These are phyloP conservation scores for Periconia sp. DNA, from an alignment of 2,329 filamentous ascomycete genomes.

Conservation along the genomic window DNA sequence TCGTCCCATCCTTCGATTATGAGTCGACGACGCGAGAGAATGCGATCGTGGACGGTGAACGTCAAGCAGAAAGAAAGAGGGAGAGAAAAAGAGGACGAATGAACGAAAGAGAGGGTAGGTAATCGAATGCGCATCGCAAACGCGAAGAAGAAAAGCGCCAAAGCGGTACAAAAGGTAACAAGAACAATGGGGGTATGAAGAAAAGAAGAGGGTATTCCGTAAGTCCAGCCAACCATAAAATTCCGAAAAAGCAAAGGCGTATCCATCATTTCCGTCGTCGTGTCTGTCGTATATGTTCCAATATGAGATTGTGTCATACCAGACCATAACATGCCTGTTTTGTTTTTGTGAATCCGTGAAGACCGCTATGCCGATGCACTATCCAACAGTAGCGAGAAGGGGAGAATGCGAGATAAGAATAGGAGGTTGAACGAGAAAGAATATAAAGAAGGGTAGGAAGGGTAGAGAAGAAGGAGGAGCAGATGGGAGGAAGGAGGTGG, in stretches of 20 bases:
- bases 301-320: no score
- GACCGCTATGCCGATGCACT: constrained; percentile 38
- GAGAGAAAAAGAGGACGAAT: no score
- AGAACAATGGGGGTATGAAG: constrained; percentile 1
- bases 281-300: constrained; percentile 11
- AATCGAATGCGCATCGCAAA: no score
- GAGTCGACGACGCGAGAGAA: no score
- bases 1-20: no score
- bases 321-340: constrained; percentile 18
- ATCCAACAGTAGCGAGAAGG: constrained; percentile 29
- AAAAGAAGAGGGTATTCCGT: constrained; percentile 15
- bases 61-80: no score
- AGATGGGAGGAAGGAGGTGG: constrained; percentile 5
- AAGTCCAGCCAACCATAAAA: no score
- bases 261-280: constrained; percentile 21
- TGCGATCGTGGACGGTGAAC: no score
- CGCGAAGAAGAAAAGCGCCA: no score
- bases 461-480: constrained; percentile 5
- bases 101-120: no score
- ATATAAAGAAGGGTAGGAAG: constrained; percentile 7
- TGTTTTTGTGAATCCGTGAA: constrained; percentile 13
- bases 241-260: no score
- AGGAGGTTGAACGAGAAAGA: constrained; percentile 3
- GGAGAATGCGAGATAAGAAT: no score
- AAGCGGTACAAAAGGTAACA: background rate